Evolutionary conservation across 805 yeast genomes (phyloP).

Genomic region (Pichia pseudocactophila): DNA sequence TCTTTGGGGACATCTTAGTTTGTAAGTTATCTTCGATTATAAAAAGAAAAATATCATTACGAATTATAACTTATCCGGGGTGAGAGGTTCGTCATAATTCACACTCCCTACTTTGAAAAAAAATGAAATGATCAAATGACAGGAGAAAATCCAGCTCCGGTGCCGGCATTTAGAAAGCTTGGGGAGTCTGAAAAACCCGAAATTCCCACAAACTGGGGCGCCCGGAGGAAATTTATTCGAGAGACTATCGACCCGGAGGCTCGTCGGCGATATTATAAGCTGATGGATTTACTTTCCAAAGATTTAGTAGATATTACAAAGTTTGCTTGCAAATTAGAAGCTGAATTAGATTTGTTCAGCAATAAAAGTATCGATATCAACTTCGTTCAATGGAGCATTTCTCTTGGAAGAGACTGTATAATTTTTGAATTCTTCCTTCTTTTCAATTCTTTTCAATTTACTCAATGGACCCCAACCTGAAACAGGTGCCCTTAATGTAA

Average conservation of each 20-base stretch:
- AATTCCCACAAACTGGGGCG: no score
- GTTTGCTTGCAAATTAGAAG: neutral
- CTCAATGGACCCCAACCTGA: constrained; percentile 69
- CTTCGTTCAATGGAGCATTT: constrained; percentile 56
- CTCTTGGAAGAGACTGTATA: constrained; percentile 49
- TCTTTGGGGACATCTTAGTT: constrained; percentile 43
- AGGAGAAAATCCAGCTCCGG: neutral
- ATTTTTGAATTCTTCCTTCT: constrained; percentile 40
- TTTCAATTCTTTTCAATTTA: constrained; percentile 54
- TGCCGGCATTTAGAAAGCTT: no score
- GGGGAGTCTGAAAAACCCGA: no score
- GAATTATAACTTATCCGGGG: no score
- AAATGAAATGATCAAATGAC: neutral
- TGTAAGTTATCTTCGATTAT: no score
- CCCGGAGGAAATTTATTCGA: no score
- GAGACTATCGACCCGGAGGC: no score
- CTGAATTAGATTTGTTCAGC: constrained; percentile 40
- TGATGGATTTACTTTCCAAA: no score
- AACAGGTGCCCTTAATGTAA: constrained; percentile 59
- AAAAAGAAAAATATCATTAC: no score
- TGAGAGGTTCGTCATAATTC: no score
- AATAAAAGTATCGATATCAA: constrained; percentile 64
- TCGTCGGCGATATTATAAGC: no score
- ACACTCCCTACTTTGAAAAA: neutral
- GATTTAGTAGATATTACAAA: neutral